A percentile compares a stretch with the other conserved stretches of the same genome.
Conservation (phyloP, 169 alveolate genomes). For the Amoebophrya sp. region DNA sequence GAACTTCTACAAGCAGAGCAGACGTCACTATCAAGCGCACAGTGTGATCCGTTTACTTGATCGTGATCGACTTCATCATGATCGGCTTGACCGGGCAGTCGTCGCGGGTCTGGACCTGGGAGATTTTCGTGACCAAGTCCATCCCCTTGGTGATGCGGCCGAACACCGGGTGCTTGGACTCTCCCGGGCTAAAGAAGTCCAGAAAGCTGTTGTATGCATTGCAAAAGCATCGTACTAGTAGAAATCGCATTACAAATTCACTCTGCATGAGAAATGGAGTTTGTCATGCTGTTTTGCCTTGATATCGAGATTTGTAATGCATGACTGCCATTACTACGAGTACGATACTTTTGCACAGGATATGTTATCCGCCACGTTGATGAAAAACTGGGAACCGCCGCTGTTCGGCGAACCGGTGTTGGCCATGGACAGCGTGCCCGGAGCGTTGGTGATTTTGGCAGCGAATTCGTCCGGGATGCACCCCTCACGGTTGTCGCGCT, state of each 20-base stretch:
- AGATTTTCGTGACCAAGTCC: neutral
- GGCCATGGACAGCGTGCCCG: slow-evolving; percentile 36
- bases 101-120: neutral
- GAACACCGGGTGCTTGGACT: slow-evolving; percentile 34
- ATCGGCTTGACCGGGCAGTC: neutral
- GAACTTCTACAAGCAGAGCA: too few relatives aligned
- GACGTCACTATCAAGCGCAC: too few relatives aligned
- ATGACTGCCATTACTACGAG: too few relatives aligned
- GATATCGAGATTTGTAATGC: too few relatives aligned
- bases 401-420: slow-evolving; percentile 36
- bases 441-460: neutral
- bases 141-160: neutral
- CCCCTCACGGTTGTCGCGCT: neutral
- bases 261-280: too few relatives aligned
- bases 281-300: too few relatives aligned
- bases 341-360: too few relatives aligned
- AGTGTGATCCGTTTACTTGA: too few relatives aligned
- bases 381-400: slow-evolving; percentile 35
- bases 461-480: slow-evolving; percentile 31
- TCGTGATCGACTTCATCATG: too few relatives aligned
- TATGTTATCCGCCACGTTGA: slow-evolving; percentile 30
- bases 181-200: slow-evolving; percentile 17
- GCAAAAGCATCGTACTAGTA: too few relatives aligned
- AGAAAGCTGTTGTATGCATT: slow-evolving; percentile 29
- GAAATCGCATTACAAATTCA: too few relatives aligned